Conservation (phyloP, 2,329 filamentous ascomycete species). For the Aspergillus novofumigatus region DNA sequence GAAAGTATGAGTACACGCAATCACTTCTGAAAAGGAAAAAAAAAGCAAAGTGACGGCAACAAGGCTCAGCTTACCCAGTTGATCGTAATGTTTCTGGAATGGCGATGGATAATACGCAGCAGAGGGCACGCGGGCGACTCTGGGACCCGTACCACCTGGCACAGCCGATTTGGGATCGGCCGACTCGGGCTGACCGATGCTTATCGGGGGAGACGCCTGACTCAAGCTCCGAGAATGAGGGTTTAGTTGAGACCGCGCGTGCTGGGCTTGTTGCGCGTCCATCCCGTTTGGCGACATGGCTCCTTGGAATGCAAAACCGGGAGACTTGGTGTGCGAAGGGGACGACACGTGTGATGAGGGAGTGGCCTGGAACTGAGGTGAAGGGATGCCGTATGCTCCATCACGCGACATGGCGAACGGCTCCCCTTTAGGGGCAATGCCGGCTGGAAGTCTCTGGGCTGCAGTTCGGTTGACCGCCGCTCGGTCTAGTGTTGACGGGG, state of each 20-base stretch:
- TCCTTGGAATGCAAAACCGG: constrained; percentile 57
- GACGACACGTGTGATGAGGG: constrained; percentile 74
- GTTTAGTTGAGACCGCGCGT: constrained; percentile 47
- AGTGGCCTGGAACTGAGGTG: constrained; percentile 74
- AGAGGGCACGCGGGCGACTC: constrained; percentile 38
- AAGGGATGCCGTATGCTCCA: constrained; percentile 44
- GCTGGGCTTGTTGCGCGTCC: constrained; percentile 46
- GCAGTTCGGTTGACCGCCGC: constrained; percentile 74
- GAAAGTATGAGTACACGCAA: constrained; percentile 60
- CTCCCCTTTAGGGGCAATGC: constrained; percentile 67
- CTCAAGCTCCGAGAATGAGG: constrained; percentile 34
- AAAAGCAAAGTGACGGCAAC: constrained; percentile 36
- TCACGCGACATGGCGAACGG: constrained; percentile 45
- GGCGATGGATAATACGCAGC: constrained; percentile 73
- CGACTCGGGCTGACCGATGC: constrained; percentile 35
- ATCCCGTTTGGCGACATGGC: constrained; percentile 59
- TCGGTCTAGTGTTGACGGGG: constrained; percentile 72
- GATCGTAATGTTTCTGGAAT: constrained; percentile 91
- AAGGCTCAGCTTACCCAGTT: constrained; percentile 78
- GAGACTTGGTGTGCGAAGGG: constrained; percentile 59
- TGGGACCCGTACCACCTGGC: constrained; percentile 23
- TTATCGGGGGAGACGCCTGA: constrained; percentile 32
- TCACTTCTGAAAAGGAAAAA: constrained; percentile 44
- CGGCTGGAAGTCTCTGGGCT: constrained; percentile 66
- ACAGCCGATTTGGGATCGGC: constrained; percentile 32